Evolutionary conservation across 805 yeast genomes (phyloP), one percentile per base, ranked within the genome.

Genomic region (Maudiozyma saulgeensis): DNA sequence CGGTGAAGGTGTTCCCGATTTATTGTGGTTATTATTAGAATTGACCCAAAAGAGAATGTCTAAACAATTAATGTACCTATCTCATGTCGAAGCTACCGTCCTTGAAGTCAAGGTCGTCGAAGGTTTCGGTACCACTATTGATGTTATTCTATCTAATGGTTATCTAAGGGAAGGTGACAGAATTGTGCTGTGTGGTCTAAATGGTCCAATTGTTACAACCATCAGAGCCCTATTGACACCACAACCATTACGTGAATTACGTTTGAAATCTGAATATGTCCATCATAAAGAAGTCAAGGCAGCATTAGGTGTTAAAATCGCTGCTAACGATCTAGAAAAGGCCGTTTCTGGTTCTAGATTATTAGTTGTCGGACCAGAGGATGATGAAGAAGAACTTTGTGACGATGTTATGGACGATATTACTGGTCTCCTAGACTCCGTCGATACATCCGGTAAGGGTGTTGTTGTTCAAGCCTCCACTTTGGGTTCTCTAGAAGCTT

Each of bases 1-100:
- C 13, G 99, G 99, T 69, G 99, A 93, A 73, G 99, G 99, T 86
- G 95, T 93, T 60, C 99, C 99, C 46, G 99, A 93, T 80, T 78
- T 93, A 73, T 80, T 93, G 64, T 89, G 96, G 91, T 78, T 93
- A 69, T 75, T 93, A 64, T 78, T 93, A 61, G 98, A 93, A 71
- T 79, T 93, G 62, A 93, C 99, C 15, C 98, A 93, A 73, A 86
- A 87, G 82, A 85, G 99, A 75, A 93, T 93, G 99, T 87, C 96
- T 56, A 90, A 90, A 70, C 97, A 91, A 76, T 82, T 93, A 73
- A 91, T 87, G 91, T 93, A 93, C 75, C 75, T 93, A 56, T 82
- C 97, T 35, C 67, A 63, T 44, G 82, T 93, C 52, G 98, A 90
- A 71, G 98, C 99, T 49, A 93, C 99, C 21, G 80, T 93, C 61